Conservation (phyloP, 2,329 filamentous ascomycete species). For the Talaromyces sp. region DNA sequence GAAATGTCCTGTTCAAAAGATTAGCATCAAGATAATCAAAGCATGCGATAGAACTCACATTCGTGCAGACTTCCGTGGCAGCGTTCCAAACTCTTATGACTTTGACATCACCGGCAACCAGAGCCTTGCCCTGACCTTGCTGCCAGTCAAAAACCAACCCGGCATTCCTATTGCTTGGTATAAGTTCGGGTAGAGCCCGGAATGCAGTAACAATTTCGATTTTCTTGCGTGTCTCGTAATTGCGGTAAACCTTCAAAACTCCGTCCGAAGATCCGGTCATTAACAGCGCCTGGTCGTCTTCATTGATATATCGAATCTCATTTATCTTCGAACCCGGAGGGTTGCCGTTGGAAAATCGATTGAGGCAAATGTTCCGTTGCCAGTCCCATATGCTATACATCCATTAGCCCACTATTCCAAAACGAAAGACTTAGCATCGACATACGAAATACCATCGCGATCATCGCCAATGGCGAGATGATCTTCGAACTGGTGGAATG, state of each 20-base stretch:
- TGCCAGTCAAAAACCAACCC: slow-evolving; percentile 99
- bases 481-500: slow-evolving; percentile 96
- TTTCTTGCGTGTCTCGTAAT: slow-evolving; percentile 74
- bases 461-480: slow-evolving; percentile 93
- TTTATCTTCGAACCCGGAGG: slow-evolving; percentile 87
- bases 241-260: slow-evolving; percentile 86
- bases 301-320: slow-evolving; percentile 95
- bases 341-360: slow-evolving; percentile 91
- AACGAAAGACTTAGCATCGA: slow-evolving; percentile 16
- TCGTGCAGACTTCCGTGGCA: slow-evolving; percentile 84
- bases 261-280: slow-evolving; percentile 96
- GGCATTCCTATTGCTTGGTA: slow-evolving; percentile 89
- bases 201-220: slow-evolving; percentile 87
- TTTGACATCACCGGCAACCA: slow-evolving; percentile 95
- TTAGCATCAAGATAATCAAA: neutral
- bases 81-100: slow-evolving; percentile 97
- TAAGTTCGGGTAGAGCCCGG: slow-evolving; percentile 87
- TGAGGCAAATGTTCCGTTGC: slow-evolving; percentile 70
- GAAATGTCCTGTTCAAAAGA: slow-evolving; percentile 67
- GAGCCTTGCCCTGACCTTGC: slow-evolving; percentile 87
- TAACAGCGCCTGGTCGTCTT: slow-evolving; percentile 91
- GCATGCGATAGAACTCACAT: slow-evolving; percentile 42
- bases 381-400: slow-evolving; percentile 77
- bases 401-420: slow-evolving; percentile 13
- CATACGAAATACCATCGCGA: slow-evolving; percentile 72